phyloP scores from a whole-genome alignment of 306 rosid genomes.

The Cucumis cinereus region DNA sequence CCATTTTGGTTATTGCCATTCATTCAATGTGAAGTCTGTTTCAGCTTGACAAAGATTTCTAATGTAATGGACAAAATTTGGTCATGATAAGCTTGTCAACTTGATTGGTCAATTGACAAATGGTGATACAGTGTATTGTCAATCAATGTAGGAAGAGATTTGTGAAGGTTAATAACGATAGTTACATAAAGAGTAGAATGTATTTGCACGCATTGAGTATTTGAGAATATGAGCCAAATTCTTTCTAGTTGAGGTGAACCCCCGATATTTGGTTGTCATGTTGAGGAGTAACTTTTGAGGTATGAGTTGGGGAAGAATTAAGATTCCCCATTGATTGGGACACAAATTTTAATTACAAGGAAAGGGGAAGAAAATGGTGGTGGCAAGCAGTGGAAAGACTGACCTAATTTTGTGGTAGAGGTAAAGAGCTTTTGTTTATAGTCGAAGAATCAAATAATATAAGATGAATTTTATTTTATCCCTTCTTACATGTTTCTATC shows the following conservation, averaged over 20 bases:
- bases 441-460: not conserved
- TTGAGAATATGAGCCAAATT: not conserved
- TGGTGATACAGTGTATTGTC: not conserved
- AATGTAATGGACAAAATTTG: not conserved
- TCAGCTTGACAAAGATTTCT: constrained; percentile 1
- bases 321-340: not conserved
- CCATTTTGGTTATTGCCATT: not conserved
- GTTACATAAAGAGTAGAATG: not conserved
- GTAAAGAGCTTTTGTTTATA: not conserved
- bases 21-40: not conserved
- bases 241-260: not conserved
- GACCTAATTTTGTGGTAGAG: not conserved
- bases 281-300: not conserved
- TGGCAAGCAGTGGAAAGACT: not conserved
- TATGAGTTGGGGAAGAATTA: not conserved
- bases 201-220: not conserved
- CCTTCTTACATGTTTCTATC: not conserved
- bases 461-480: not conserved
- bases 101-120: not conserved
- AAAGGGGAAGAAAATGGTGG: not conserved
- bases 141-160: not conserved
- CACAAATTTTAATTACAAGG: not conserved
- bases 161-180: not conserved
- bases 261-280: not conserved
- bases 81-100: not conserved